A percentile compares a stretch with the other conserved stretches of the same genome.
Evolutionary conservation across 176 grass and related monocot genomes (phyloP).

Genomic region (Miscanthus lutarioriparius): DNA sequence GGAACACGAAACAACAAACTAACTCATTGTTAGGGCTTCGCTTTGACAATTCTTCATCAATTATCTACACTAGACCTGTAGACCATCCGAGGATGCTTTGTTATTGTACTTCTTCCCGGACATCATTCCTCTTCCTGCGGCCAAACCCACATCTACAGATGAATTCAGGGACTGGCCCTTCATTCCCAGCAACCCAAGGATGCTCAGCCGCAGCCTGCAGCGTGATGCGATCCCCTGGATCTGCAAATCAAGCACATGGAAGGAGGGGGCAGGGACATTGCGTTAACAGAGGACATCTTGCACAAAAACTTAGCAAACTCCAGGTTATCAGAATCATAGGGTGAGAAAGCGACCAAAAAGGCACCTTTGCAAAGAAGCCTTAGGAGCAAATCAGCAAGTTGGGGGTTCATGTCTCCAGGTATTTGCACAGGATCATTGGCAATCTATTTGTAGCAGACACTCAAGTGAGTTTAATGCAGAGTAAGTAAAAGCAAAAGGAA

Average conservation of each 20-base stretch:
- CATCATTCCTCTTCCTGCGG: neutral
- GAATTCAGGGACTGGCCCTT: slow-evolving; percentile 68
- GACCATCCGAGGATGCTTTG: neutral
- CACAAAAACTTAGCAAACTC: neutral
- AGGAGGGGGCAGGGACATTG: neutral
- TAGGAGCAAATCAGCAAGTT: slow-evolving; percentile 67
- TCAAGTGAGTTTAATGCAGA: slow-evolving; percentile 17
- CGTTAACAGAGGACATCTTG: neutral
- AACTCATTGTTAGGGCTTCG: slow-evolving; percentile 4
- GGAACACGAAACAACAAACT: neutral
- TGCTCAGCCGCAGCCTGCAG: slow-evolving; percentile 71
- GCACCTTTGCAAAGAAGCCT: slow-evolving; percentile 89
- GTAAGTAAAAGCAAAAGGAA: slow-evolving; percentile 11
- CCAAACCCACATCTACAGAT: slow-evolving; percentile 14
- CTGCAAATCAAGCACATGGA: slow-evolving; percentile 37
- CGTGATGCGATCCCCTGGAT: slow-evolving; percentile 67
- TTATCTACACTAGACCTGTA: slow-evolving; percentile 35
- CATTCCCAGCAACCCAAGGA: slow-evolving; percentile 67
- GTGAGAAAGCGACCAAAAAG: neutral
- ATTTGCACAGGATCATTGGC: slow-evolving; percentile 60
- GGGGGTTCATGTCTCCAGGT: slow-evolving; percentile 57
- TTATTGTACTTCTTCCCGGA: neutral
- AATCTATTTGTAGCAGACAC: slow-evolving; percentile 45
- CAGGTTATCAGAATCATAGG: neutral
- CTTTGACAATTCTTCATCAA: neutral